phyloP scores from a whole-genome alignment of 2,329 filamentous ascomycete genomes.

The Talaromyces sp. region DNA sequence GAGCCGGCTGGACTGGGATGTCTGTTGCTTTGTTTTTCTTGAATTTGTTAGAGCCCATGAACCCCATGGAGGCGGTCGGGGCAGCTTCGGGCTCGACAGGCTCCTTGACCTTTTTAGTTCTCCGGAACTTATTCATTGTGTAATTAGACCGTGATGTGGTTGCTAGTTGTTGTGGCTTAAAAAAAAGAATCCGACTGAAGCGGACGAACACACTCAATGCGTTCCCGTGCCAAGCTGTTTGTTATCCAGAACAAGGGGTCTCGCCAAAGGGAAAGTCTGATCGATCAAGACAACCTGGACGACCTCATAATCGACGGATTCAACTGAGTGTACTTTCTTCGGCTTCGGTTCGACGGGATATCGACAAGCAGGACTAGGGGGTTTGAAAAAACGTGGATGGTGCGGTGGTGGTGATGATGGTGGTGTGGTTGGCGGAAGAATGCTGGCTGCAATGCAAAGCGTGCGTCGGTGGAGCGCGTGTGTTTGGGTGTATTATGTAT shows the following conservation, averaged over 20 bases:
- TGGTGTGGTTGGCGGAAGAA: neutral
- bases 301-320: neutral
- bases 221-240: no score
- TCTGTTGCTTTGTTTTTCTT: slow-evolving; percentile 52
- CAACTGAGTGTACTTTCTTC: neutral
- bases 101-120: slow-evolving; percentile 34
- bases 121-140: slow-evolving; percentile 39
- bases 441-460: neutral
- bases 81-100: slow-evolving; percentile 46
- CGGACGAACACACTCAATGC: neutral
- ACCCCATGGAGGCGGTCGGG: slow-evolving; percentile 25
- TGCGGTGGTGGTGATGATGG: neutral
- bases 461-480: neutral
- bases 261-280: neutral
- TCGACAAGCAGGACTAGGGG: neutral
- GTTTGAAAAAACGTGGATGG: neutral
- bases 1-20: slow-evolving; percentile 44
- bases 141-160: neutral
- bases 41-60: slow-evolving; percentile 27
- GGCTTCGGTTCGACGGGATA: neutral
- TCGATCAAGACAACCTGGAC: neutral
- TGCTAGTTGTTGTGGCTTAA: neutral
- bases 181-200: neutral
- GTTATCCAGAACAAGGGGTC: neutral
- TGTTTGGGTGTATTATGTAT: neutral